phyloP scores from a whole-genome alignment of 2,329 filamentous ascomycete species.

The Penicillium sp. region DNA sequence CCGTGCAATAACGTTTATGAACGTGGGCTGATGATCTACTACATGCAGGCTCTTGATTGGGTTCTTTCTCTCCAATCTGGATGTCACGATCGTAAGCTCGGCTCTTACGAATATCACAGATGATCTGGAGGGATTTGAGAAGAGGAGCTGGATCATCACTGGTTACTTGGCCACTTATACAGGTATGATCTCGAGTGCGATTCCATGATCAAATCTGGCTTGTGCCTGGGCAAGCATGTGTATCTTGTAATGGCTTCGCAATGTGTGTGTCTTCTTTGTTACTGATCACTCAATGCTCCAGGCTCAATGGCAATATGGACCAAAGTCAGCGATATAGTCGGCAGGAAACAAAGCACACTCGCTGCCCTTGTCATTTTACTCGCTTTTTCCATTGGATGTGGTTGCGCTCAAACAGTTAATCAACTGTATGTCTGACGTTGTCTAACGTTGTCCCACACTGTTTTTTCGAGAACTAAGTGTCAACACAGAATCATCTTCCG shows the following conservation, averaged over 20 bases:
- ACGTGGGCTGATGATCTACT: neutral
- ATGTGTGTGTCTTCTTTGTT: neutral
- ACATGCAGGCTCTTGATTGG: constrained; percentile 24
- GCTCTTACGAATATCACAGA: constrained; percentile 35
- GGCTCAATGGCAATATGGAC: constrained; percentile 34
- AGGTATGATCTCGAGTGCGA: constrained; percentile 19
- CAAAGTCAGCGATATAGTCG: constrained; percentile 34
- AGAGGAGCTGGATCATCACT: constrained; percentile 37
- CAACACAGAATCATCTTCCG: constrained; percentile 30
- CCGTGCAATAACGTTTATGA: neutral
- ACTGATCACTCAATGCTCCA: constrained; percentile 5
- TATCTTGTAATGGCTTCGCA: neutral
- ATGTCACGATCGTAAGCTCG: constrained; percentile 38
- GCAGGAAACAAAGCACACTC: constrained; percentile 27
- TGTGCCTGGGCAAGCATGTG: neutral
- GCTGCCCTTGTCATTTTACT: constrained; percentile 29
- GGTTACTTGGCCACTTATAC: constrained; percentile 36
- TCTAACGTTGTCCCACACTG: neutral
- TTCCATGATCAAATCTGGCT: neutral
- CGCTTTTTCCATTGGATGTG: constrained; percentile 33
- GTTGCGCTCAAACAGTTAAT: constrained; percentile 28
- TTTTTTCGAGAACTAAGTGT: neutral
- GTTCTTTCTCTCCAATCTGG: constrained; percentile 34
- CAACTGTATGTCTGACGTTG: constrained; percentile 25
- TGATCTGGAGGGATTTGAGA: constrained; percentile 31